phyloP scores from a whole-genome alignment of 2,329 filamentous ascomycete genomes.

The Byssochlamys sp. region DNA sequence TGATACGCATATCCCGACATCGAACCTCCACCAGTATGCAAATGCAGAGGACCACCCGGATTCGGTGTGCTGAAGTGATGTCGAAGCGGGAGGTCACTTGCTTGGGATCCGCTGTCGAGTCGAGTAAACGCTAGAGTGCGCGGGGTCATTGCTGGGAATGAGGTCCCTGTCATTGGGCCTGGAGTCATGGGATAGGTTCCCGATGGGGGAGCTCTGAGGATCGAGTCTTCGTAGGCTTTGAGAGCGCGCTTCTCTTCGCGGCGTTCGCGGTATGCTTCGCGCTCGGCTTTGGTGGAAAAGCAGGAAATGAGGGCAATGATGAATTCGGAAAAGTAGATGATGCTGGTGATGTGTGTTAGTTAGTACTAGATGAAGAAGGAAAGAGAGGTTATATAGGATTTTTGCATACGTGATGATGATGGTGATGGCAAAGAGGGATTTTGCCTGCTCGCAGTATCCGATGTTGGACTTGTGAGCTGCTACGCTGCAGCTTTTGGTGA shows the following conservation, averaged over 20 bases:
- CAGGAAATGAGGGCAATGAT: slow-evolving; percentile 40
- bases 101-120: slow-evolving; percentile 21
- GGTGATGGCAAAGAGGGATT: slow-evolving; percentile 48
- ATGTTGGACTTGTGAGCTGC: slow-evolving; percentile 37
- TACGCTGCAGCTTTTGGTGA: slow-evolving; percentile 51
- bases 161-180: slow-evolving; percentile 14
- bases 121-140: slow-evolving; percentile 35
- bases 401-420: slow-evolving; percentile 46
- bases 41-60: slow-evolving; percentile 11
- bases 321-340: slow-evolving; percentile 43
- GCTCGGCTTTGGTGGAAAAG: slow-evolving; percentile 33
- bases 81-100: slow-evolving; percentile 32
- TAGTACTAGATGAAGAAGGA: background rate
- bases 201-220: slow-evolving; percentile 29
- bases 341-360: slow-evolving; percentile 22
- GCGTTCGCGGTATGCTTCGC: slow-evolving; percentile 22
- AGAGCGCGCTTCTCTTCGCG: slow-evolving; percentile 24
- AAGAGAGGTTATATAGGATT: background rate
- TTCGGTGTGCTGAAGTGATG: slow-evolving; percentile 19
- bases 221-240: slow-evolving; percentile 18
- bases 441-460: slow-evolving; percentile 52
- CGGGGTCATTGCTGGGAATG: slow-evolving; percentile 31
- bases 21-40: slow-evolving; percentile 12
- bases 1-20: slow-evolving; percentile 5
- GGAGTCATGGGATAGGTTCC: slow-evolving; percentile 21